Evolutionary conservation across 2,329 filamentous ascomycete genomes (phyloP), one percentile per base, ranked within the genome.

Genomic region (Xylariomycetidae sp.): DNA sequence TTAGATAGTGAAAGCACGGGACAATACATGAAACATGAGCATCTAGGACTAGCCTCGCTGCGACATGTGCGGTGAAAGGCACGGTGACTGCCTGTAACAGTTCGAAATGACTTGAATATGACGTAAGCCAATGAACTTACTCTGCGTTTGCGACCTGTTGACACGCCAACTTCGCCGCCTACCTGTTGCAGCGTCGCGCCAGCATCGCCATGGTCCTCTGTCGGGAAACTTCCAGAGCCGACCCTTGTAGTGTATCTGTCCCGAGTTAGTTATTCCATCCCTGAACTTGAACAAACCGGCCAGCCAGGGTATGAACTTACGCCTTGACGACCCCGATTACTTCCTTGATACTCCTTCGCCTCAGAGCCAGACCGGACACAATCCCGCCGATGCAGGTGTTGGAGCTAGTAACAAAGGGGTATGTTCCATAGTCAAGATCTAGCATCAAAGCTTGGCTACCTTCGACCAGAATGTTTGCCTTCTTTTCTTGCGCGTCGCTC

Each of bases 381-480:
- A 73, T 68, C 37, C 73, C 72, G 16, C 71, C 72, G 19, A 74
- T 61, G 27, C 69, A 67, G 16, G 69, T 73, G 51, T 66, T 74
- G 25, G 70, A 74, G 9, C 69, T 74, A 16, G 72, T 76, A 25
- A 77, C 72, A 46, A 64, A 75, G 28, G 72, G 72, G 40, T 76
- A 77, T 36, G 39, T 45, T n/a, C 44, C 66, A 61, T 49, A 68
- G 68, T 42, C 45, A 15, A 81, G 64, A 48, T 80, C 77, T 33
- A 80, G 63, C 72, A 80, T 77, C 30, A 78, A 57, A 48, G 46
- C 46, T 19, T 82, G 76, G 23, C 79, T 79, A 33, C 81, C 82
- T 61, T 88, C 82, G 9, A 86, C 69, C 3, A 86, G 66, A 43
- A 86, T 79, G 34, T 72, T 72, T 23, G 64, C 66, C 23, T 77